A percentile compares a stretch with the other conserved stretches of the same genome.
Conservation (phyloP, 257 asterid species). For the Fraxinus quadrangulata region DNA sequence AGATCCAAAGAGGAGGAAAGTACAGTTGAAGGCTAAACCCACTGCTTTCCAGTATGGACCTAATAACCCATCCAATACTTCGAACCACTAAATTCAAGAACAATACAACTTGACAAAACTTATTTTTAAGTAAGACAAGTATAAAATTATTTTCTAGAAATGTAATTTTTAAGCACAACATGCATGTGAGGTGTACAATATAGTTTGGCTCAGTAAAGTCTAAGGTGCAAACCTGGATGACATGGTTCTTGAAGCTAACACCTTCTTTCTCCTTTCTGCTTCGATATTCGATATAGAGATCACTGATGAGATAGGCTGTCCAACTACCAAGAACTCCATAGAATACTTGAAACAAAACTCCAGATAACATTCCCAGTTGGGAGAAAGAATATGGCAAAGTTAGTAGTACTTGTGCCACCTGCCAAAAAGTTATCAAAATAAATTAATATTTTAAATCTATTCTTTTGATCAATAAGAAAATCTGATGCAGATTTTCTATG, state of each 20-base stretch:
- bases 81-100: conserved; percentile 28
- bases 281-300: conserved; percentile 29
- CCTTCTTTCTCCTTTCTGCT: conserved; percentile 33
- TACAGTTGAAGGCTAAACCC: conserved; percentile 36
- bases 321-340: conserved; percentile 35
- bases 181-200: not conserved
- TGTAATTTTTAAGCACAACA: too few relatives aligned
- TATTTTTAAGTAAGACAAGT: too few relatives aligned
- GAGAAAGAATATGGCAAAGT: conserved; percentile 34
- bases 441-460: too few relatives aligned
- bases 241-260: conserved; percentile 35
- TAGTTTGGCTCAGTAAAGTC: not conserved
- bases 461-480: too few relatives aligned
- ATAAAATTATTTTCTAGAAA: too few relatives aligned
- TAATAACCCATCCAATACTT: conserved; percentile 35
- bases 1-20: conserved; percentile 32
- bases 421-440: not conserved
- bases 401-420: conserved; percentile 33
- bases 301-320: conserved; percentile 35
- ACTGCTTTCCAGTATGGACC: conserved; percentile 36
- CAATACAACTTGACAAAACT: too few relatives aligned
- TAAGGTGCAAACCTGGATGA: conserved; percentile 29
- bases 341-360: conserved; percentile 28
- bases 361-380: conserved; percentile 37
- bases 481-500: not conserved